Conservation (phyloP, 257 asterid genomes). For the Scutellaria barbata region DNA sequence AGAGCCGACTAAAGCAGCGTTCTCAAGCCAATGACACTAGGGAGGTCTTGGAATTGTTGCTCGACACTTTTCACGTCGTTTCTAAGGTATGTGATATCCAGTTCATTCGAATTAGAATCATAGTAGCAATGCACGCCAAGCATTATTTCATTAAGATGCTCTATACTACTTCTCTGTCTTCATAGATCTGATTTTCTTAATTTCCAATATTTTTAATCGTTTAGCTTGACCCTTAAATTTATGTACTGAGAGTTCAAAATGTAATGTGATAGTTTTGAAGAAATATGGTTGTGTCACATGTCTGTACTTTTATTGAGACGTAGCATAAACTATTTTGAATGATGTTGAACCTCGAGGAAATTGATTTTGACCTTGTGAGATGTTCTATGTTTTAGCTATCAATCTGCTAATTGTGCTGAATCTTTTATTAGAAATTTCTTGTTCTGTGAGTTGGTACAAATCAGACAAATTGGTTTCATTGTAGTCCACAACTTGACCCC, state of each 20-base stretch:
- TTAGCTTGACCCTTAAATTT: background rate
- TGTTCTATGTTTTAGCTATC: no score
- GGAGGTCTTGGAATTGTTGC: slow-evolving; percentile 85
- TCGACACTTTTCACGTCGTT: slow-evolving; percentile 92
- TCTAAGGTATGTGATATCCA: slow-evolving; percentile 64
- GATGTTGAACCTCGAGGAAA: no score
- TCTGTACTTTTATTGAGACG: background rate
- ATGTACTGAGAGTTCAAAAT: background rate
- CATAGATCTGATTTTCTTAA: background rate
- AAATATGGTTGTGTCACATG: slow-evolving; percentile 5
- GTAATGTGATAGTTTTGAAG: slow-evolving; percentile 5
- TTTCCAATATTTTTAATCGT: background rate
- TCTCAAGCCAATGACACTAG: slow-evolving; percentile 83
- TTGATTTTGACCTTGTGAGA: no score
- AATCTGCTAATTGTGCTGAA: no score
- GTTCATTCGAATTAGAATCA: slow-evolving; percentile 7
- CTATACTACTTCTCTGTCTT: background rate
- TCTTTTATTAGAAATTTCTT: no score
- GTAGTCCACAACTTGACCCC: no score
- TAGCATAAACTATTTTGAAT: no score
- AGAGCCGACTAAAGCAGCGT: slow-evolving; percentile 81
- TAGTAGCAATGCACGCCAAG: background rate
- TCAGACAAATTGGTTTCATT: no score
- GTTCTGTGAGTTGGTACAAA: no score
- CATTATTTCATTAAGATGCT: background rate